Percentiles rank a stretch among this genome's conserved stretches.
These are phyloP conservation scores for Elsinoe ampelina DNA, from an alignment of 2,329 filamentous ascomycete genomes.

Conservation along the genomic window DNA sequence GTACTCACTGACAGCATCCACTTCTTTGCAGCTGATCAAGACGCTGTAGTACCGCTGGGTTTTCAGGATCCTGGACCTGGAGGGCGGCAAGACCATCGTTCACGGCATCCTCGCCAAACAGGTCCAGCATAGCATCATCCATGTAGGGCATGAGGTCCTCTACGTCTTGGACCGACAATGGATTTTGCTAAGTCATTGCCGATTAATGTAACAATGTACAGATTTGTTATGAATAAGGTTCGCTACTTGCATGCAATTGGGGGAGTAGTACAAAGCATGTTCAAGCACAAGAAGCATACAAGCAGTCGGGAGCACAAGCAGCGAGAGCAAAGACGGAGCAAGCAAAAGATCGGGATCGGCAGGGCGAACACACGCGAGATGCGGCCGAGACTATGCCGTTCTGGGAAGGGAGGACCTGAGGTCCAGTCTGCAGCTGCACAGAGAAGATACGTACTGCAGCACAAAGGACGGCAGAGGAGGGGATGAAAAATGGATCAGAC, in stretches of 20 bases:
- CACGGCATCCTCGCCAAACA: constrained; percentile 59
- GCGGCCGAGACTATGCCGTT: neutral
- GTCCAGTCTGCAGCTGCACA: no score
- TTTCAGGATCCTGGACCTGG: constrained; percentile 43
- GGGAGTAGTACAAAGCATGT: no score
- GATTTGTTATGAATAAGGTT: no score
- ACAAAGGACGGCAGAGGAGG: neutral
- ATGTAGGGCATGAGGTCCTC: constrained; percentile 14
- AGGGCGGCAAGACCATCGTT: constrained; percentile 50
- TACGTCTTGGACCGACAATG: neutral
- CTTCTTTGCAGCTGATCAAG: constrained; percentile 66
- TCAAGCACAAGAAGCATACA: no score
- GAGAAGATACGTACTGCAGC: neutral
- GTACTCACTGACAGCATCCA: constrained; percentile 72
- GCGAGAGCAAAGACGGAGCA: neutral
- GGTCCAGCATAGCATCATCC: constrained; percentile 50
- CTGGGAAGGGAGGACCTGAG: no score
- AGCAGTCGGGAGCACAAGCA: no score
- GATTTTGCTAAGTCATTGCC: neutral
- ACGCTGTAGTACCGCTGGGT: constrained; percentile 61
- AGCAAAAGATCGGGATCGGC: neutral
- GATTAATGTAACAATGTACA: no score
- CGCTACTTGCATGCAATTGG: no score
- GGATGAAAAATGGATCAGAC: no score
- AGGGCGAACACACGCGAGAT: neutral